Percentiles rank a stretch among this genome's conserved stretches.
phyloP scores from a whole-genome alignment of 768 basidiomycete genomes.

The Boletus bicolor region DNA sequence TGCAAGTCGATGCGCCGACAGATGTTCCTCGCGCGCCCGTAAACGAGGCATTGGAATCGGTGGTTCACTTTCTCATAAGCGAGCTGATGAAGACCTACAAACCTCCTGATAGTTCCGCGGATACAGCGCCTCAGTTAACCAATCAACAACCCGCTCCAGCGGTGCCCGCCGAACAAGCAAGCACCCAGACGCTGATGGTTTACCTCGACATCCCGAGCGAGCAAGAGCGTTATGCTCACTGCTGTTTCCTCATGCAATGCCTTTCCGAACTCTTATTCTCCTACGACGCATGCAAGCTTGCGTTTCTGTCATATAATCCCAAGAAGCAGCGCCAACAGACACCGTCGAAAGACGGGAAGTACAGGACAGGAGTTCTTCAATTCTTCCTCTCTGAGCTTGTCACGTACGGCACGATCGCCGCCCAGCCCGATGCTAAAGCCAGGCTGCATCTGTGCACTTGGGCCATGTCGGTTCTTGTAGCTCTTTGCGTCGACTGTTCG shows the following conservation, averaged over 20 bases:
- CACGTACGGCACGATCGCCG: conserved; percentile 68
- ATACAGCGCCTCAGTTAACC: conserved; percentile 10
- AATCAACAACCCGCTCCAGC: conserved; percentile 13
- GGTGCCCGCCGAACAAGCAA: conserved; percentile 13
- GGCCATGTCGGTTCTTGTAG: conserved; percentile 87
- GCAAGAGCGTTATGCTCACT: conserved; percentile 45
- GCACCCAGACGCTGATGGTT: conserved; percentile 12
- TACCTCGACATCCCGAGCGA: conserved; percentile 15
- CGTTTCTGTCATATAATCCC: conserved; percentile 76
- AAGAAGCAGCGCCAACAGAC: conserved; percentile 55
- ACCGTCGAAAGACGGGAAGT: conserved; percentile 67
- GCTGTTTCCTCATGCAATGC: conserved; percentile 86
- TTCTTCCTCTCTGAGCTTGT: conserved; percentile 84
- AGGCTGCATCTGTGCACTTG: conserved; percentile 70
- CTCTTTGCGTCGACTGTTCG: conserved; percentile 87
- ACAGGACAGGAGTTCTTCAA: conserved; percentile 63
- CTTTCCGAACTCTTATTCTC: conserved; percentile 91
- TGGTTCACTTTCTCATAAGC: conserved; percentile 66
- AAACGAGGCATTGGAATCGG: conserved; percentile 51
- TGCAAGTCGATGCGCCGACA: conserved; percentile 53
- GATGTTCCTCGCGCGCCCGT: conserved; percentile 25
- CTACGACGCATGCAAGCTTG: conserved; percentile 86
- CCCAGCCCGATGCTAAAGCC: conserved; percentile 54
- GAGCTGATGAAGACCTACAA: conserved; percentile 68
- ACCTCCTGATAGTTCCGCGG: conserved; percentile 35